Evolutionary conservation across 257 asterid species (phyloP).

Genomic region (Ajuga chamaepitys): DNA sequence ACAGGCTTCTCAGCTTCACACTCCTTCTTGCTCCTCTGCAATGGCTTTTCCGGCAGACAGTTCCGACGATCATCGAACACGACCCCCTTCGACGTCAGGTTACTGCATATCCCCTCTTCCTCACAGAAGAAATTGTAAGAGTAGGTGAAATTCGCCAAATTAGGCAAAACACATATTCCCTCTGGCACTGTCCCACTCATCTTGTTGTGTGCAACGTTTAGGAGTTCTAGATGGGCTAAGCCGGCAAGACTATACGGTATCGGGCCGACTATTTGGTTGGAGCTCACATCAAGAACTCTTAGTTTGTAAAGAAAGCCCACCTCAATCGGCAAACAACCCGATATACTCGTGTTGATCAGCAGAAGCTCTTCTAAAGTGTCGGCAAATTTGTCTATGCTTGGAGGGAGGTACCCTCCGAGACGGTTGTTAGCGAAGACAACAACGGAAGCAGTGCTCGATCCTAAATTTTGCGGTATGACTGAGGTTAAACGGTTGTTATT

Average conservation of each 20-base stretch:
- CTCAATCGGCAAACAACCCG: conserved; percentile 64
- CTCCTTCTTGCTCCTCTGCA: conserved; percentile 66
- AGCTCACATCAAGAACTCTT: conserved; percentile 52
- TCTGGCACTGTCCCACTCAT: conserved; percentile 50
- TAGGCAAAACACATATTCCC: conserved; percentile 55
- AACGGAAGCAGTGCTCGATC: conserved; percentile 47
- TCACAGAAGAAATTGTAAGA: conserved; percentile 53
- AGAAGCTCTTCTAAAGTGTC: conserved; percentile 50
- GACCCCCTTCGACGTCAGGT: conserved; percentile 41
- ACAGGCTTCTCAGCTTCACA: conserved; percentile 50
- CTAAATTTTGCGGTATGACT: conserved; percentile 38
- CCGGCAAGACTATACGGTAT: conserved; percentile 58
- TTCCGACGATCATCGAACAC: conserved; percentile 48
- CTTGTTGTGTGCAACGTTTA: conserved; percentile 59
- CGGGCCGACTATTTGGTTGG: conserved; percentile 46
- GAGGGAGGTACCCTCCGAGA: conserved; percentile 56
- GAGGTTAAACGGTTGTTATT: conserved; percentile 50
- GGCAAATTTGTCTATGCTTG: conserved; percentile 48
- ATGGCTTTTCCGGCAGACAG: conserved; percentile 50
- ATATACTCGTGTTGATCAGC: conserved; percentile 45
- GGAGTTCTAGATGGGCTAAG: conserved; percentile 40
- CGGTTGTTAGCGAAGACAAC: conserved; percentile 64
- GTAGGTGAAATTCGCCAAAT: conserved; percentile 34
- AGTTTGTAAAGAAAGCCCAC: conserved; percentile 56
- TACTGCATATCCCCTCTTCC: conserved; percentile 51